These are phyloP conservation scores for Saksenaea oblongispora DNA, from an alignment of 371 early-diverging fungal species.

Conservation along the genomic window DNA sequence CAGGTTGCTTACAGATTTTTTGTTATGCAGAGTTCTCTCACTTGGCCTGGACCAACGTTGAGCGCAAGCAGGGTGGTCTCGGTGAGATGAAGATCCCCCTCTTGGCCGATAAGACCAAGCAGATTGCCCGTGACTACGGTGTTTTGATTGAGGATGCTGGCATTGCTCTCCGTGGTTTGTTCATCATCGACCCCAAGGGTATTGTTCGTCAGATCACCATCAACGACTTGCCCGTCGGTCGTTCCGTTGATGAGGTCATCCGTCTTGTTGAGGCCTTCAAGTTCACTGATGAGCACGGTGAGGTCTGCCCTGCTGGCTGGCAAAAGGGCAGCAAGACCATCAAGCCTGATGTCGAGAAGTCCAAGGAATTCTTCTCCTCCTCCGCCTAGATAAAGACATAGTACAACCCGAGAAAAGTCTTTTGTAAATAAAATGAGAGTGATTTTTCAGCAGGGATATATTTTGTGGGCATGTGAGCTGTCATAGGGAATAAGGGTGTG, in stretches of 20 bases:
- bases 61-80: conserved; percentile 80
- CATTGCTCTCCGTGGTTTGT: conserved; percentile 56
- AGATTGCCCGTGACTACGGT: conserved; percentile 71
- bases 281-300: conserved; percentile 70
- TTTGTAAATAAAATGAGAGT: conserved; percentile 7
- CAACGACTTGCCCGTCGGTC: conserved; percentile 64
- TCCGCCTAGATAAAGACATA: conserved; percentile 18
- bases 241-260: conserved; percentile 72
- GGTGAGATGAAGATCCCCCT: conserved; percentile 74
- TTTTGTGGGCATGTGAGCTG: too few species aligned
- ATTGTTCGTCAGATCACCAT: conserved; percentile 33
- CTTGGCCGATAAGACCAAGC: conserved; percentile 71
- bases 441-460: too few species aligned
- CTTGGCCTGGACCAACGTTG: conserved; percentile 67
- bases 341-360: conserved; percentile 67
- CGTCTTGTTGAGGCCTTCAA: conserved; percentile 82
- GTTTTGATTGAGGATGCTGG: conserved; percentile 71
- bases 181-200: conserved; percentile 79
- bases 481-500: too few species aligned
- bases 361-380: conserved; percentile 76
- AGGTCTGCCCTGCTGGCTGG: conserved; percentile 91
- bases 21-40: conserved; percentile 44
- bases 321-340: conserved; percentile 70
- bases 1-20: conserved; percentile 11
- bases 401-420: not conserved